Evolutionary conservation across 352 stramenopile genomes (phyloP), one percentile per base, ranked within the genome.

Genomic region (Salisapilia sapeloensis): DNA sequence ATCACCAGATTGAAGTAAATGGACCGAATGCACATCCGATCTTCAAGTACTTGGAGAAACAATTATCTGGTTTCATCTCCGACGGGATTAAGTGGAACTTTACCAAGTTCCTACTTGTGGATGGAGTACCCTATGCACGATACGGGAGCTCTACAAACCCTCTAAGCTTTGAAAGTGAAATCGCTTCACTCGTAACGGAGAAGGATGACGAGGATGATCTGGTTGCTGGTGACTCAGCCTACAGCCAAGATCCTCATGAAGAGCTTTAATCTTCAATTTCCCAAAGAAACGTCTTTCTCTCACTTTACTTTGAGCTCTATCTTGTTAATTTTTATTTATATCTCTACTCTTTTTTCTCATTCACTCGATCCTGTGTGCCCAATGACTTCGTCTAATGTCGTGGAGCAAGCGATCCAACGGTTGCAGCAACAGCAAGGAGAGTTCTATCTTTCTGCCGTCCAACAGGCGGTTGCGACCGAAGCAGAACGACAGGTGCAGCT

Each of bases 1-100:
- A 2, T 17, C 4, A 35, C 8, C 44, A 96, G 71, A 60, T 97
- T 17, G 64, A 96, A 40, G 91, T 97, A n/a, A 96, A 97, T 53
- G 91, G 89, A 16, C 44, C 61, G 3, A 52, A 85, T 19, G 66
- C 81, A 0, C 62, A 83, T 37, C 64, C 66, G 12, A 51, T 97
- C 11, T 97, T 95, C 56, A 65, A 77, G 42, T 96, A 82, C 50
- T 56, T 97, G 6, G 95, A 93, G 48, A 42, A 38, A 22, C 47
- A 58, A 40, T 47, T 83, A 15, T 33, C 56, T 6, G 66, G 66
- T 18, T 80, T 79, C 24, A 22, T 85, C 13, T 79, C 56, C 6
- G 60, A 75, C 44, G 56, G 76, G 38, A 76, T 92, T 48, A 82
- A 83, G 56, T 92, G 76, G 76, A 92, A 92, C 46, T 92, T 92